These are phyloP conservation scores for Ilyonectria robusta DNA, from an alignment of 2,329 filamentous ascomycete genomes.

Conservation along the genomic window DNA sequence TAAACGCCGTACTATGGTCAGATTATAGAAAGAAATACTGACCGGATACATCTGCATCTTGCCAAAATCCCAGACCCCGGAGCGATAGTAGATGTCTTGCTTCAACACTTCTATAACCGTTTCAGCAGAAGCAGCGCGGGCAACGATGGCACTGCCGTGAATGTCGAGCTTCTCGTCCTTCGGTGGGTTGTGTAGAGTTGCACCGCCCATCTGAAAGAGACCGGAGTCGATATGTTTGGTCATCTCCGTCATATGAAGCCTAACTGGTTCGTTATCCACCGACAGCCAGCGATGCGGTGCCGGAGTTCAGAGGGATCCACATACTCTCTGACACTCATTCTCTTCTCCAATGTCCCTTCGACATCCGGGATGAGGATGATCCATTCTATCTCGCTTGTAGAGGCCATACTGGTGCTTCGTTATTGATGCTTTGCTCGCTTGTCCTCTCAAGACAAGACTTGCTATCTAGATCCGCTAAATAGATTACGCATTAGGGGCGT, in stretches of 20 bases:
- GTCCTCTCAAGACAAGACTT: neutral
- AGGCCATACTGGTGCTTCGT: neutral
- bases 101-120: constrained; percentile 8
- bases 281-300: no score
- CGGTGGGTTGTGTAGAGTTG: constrained; percentile 1
- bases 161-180: neutral
- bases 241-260: constrained; percentile 12
- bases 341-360: constrained; percentile 4
- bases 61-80: constrained; percentile 11
- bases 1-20: neutral
- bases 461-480: neutral
- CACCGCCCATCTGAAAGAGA: constrained; percentile 19
- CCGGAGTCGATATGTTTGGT: constrained; percentile 17
- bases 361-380: constrained; percentile 18
- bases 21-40: neutral
- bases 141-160: constrained; percentile 15
- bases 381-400: constrained; percentile 8
- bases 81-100: constrained; percentile 13
- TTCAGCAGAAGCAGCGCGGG: neutral
- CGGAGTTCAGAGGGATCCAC: neutral
- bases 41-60: constrained; percentile 18
- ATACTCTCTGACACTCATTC: constrained; percentile 18
- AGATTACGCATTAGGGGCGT: neutral
- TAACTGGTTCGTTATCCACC: neutral
- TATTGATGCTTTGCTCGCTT: neutral